These are phyloP conservation scores for Metschnikowia similis DNA, from an alignment of 805 yeast species.

Conservation along the genomic window DNA sequence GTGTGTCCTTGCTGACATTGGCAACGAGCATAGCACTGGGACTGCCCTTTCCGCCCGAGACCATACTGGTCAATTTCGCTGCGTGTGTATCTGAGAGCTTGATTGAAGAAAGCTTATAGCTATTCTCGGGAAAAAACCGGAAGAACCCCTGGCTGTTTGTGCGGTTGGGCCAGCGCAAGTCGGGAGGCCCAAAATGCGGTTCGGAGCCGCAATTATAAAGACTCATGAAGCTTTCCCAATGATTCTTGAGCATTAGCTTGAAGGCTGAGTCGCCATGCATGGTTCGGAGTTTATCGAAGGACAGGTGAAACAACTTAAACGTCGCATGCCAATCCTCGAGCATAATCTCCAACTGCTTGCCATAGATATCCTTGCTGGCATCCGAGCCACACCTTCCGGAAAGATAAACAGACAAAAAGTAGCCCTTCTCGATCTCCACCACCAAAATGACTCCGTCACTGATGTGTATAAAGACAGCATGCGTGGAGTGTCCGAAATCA, in stretches of 20 bases:
- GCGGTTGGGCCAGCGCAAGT: conserved; percentile 32
- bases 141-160: conserved; percentile 35
- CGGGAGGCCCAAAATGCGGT: conserved; percentile 18
- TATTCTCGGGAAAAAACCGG: conserved; percentile 24
- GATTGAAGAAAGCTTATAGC: conserved; percentile 28
- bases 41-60: conserved; percentile 3
- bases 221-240: conserved; percentile 28
- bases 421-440: conserved; percentile 22
- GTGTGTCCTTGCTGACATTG: conserved; percentile 20
- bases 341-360: conserved; percentile 24
- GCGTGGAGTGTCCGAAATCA: conserved; percentile 18
- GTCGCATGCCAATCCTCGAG: conserved; percentile 19
- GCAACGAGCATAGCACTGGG: conserved; percentile 29
- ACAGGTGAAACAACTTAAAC: conserved; percentile 27
- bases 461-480: conserved; percentile 22
- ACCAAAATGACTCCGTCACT: conserved; percentile 25
- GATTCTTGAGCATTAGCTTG: conserved; percentile 16
- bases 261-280: conserved; percentile 18
- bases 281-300: conserved; percentile 17
- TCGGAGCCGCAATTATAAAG: conserved; percentile 22
- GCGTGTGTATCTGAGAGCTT: conserved; percentile 12
- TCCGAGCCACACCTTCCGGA: conserved; percentile 12
- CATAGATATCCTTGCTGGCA: conserved; percentile 18
- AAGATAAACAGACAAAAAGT: conserved; percentile 26
- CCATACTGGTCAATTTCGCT: conserved; percentile 19